Conservation (phyloP, 805 yeast genomes). For the Candida yuanshanica region DNA sequence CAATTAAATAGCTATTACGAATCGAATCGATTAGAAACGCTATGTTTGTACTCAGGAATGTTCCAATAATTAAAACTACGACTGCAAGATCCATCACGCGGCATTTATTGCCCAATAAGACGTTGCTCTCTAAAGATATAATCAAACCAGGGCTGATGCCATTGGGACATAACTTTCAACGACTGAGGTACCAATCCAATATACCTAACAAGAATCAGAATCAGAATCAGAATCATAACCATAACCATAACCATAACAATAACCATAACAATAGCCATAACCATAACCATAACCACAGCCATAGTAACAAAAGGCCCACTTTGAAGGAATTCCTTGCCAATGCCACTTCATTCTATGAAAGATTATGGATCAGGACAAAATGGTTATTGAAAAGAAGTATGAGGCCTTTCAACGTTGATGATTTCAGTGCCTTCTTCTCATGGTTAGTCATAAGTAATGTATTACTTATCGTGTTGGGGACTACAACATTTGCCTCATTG, state of each 20-base stretch:
- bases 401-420: slow-evolving; percentile 89
- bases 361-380: slow-evolving; percentile 45
- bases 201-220: neutral
- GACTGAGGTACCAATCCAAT: neutral
- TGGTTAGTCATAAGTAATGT: slow-evolving; percentile 91
- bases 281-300: neutral
- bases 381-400: slow-evolving; percentile 74
- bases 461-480: slow-evolving; percentile 71
- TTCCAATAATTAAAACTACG: neutral
- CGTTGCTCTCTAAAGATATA: too few relatives aligned
- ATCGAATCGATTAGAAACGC: neutral
- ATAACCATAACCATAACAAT: neutral
- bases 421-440: slow-evolving; percentile 81
- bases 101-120: too few relatives aligned
- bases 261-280: too few relatives aligned
- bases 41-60: neutral
- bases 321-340: slow-evolving; percentile 35
- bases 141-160: too few relatives aligned
- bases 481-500: slow-evolving; percentile 87
- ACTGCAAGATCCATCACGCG: too few relatives aligned
- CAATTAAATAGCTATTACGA: neutral
- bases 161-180: neutral
- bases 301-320: neutral
- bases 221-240: neutral
- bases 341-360: slow-evolving; percentile 35